phyloP scores from a whole-genome alignment of 441 rosid genomes.

The Adansonia gregorii region DNA sequence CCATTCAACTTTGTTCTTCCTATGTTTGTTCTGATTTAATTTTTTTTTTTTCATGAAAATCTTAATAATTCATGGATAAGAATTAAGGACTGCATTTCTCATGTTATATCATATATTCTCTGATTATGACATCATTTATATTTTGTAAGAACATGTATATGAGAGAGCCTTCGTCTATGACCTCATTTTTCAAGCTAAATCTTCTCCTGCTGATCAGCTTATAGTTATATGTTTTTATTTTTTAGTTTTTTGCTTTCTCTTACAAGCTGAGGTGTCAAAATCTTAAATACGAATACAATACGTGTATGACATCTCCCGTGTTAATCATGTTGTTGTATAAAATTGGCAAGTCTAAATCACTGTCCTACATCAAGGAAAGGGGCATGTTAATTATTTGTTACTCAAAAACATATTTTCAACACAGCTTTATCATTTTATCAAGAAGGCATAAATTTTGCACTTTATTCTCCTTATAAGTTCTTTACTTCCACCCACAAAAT shows the following conservation, averaged over 20 bases:
- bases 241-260: neutral
- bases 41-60: slow-evolving; percentile 18
- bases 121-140: slow-evolving; percentile 35
- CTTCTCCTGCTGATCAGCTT: neutral
- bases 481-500: neutral
- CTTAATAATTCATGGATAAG: slow-evolving; percentile 32
- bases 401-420: neutral
- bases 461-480: neutral
- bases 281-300: no score
- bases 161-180: neutral
- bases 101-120: slow-evolving; percentile 34
- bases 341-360: no score
- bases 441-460: neutral
- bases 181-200: neutral
- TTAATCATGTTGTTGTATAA: no score
- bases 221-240: no score
- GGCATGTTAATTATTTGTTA: no score
- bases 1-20: neutral
- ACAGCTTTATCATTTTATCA: neutral
- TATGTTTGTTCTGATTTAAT: slow-evolving; percentile 10
- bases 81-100: slow-evolving; percentile 23
- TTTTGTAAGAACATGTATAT: slow-evolving; percentile 16
- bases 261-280: neutral
- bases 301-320: no score
- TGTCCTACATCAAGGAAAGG: no score